Percentiles rank a stretch among this genome's conserved stretches.
These are phyloP conservation scores for Dryadomyces quercivorus DNA, from an alignment of 2,329 filamentous ascomycete genomes.

Conservation along the genomic window DNA sequence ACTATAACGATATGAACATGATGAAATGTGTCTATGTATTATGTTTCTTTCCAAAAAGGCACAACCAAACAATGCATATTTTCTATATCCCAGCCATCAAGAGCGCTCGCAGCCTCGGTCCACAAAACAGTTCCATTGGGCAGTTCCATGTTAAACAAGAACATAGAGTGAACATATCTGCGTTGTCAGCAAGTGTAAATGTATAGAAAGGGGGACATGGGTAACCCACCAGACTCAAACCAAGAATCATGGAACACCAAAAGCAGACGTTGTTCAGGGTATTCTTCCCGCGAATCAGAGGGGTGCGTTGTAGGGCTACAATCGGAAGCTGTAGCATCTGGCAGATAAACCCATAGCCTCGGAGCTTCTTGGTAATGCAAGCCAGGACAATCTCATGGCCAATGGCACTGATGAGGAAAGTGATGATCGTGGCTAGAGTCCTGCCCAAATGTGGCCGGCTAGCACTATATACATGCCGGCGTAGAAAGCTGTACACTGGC, in stretches of 20 bases:
- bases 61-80: too few species aligned
- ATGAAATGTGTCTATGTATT: too few species aligned
- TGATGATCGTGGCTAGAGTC: conserved; percentile 70
- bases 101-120: too few species aligned
- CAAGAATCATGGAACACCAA: conserved; percentile 85
- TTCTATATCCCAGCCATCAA: too few species aligned
- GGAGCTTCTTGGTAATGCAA: conserved; percentile 92
- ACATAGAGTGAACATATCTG: conserved; percentile 44
- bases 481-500: conserved; percentile 92
- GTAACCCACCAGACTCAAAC: conserved; percentile 59
- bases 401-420: conserved; percentile 78
- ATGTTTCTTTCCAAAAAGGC: too few species aligned
- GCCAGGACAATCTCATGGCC: conserved; percentile 95
- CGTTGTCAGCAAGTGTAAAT: background rate
- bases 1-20: background rate
- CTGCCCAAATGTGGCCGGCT: conserved; percentile 65
- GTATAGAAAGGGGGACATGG: background rate
- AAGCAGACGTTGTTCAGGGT: conserved; percentile 84
- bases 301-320: conserved; percentile 77
- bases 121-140: background rate
- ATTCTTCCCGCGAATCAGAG: conserved; percentile 59
- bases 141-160: conserved; percentile 19
- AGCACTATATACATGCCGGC: conserved; percentile 85
- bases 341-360: conserved; percentile 84
- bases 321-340: conserved; percentile 98